These are phyloP conservation scores for Nigrospora sphaerica DNA, from an alignment of 2,329 filamentous ascomycete genomes.

Conservation along the genomic window DNA sequence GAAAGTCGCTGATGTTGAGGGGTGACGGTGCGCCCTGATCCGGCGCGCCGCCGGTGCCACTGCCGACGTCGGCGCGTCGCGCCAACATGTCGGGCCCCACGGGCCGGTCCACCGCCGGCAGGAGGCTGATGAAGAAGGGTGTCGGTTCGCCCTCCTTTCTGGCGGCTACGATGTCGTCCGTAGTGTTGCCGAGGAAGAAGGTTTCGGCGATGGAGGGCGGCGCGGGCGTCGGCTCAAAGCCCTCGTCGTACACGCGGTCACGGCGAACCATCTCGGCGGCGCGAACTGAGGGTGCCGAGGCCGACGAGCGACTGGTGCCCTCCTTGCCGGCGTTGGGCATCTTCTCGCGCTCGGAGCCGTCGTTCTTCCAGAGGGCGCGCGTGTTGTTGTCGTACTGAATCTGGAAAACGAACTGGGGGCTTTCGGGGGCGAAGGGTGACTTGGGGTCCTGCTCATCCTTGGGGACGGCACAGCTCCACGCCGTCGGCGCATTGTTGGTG, in stretches of 20 bases:
- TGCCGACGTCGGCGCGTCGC: slow-evolving; percentile 20
- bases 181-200: slow-evolving; percentile 77
- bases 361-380: slow-evolving; percentile 39
- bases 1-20: slow-evolving; percentile 41
- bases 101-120: slow-evolving; percentile 16
- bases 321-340: not conserved
- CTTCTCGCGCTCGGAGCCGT: slow-evolving; percentile 12
- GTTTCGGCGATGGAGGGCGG: slow-evolving; percentile 63
- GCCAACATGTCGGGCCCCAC: slow-evolving; percentile 19
- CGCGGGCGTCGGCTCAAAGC: slow-evolving; percentile 44
- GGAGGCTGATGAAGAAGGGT: slow-evolving; percentile 73
- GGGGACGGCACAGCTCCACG: slow-evolving; percentile 84
- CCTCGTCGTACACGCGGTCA: slow-evolving; percentile 14
- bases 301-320: not conserved
- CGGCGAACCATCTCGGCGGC: slow-evolving; percentile 7
- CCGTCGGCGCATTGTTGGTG: slow-evolving; percentile 47
- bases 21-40: slow-evolving; percentile 10
- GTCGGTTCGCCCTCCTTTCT: slow-evolving; percentile 79
- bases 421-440: slow-evolving; percentile 54
- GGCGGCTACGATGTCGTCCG: slow-evolving; percentile 59
- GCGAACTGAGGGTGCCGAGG: slow-evolving; percentile 4
- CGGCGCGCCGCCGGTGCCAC: slow-evolving; percentile 13
- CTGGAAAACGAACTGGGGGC: slow-evolving; percentile 74
- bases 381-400: slow-evolving; percentile 65
- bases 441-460: slow-evolving; percentile 66